phyloP scores from a whole-genome alignment of 2,329 filamentous ascomycete genomes.

The Clarireedia paspali region DNA sequence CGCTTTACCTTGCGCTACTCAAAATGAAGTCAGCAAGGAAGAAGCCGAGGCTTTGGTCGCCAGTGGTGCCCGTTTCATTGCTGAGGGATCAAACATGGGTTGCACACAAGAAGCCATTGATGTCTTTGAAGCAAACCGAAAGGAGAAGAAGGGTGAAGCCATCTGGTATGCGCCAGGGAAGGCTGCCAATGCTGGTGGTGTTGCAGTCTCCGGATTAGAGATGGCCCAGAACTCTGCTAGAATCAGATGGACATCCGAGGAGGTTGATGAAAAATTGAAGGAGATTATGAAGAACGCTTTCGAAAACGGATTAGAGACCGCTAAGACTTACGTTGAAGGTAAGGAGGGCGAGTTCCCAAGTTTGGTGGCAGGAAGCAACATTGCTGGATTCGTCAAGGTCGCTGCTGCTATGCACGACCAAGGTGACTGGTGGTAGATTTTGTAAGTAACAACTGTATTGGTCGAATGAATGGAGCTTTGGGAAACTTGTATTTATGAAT shows the following conservation, averaged over 20 bases:
- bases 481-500: conserved; percentile 3
- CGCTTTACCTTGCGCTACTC: conserved; percentile 85
- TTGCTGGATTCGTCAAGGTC: conserved; percentile 97
- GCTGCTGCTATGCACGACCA: conserved; percentile 91
- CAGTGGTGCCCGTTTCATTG: conserved; percentile 74
- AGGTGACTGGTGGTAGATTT: conserved; percentile 77
- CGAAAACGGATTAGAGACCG: conserved; percentile 78
- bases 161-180: conserved; percentile 98
- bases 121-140: conserved; percentile 74
- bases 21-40: conserved; percentile 93
- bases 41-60: conserved; percentile 79
- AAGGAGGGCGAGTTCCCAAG: conserved; percentile 80
- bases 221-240: conserved; percentile 97
- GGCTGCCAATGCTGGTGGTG: conserved; percentile 95
- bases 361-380: conserved; percentile 89
- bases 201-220: conserved; percentile 93
- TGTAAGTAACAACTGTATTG: background rate
- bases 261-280: conserved; percentile 88
- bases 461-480: background rate
- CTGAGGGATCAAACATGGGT: conserved; percentile 98
- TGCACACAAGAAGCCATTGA: conserved; percentile 95
- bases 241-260: conserved; percentile 76
- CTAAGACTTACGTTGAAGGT: conserved; percentile 76
- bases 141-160: conserved; percentile 57
- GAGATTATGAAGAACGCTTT: conserved; percentile 93